These are phyloP conservation scores for Ceratobasidium sp. DNA, from an alignment of 1,284 basidiomycete species.

Conservation along the genomic window DNA sequence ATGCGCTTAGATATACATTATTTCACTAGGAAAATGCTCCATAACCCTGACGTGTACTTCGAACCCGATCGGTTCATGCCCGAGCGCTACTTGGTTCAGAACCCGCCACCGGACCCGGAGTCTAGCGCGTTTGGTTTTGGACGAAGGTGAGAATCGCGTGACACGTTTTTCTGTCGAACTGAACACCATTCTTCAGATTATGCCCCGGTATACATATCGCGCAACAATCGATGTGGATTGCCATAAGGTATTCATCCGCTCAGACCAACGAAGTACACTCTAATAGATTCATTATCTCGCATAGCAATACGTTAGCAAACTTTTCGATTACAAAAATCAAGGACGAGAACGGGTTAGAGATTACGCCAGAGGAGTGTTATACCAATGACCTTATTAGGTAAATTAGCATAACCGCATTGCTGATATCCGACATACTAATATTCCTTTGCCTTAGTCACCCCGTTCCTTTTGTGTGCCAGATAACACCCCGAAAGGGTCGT, in stretches of 20 bases:
- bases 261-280: no score
- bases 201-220: slow-evolving; percentile 36
- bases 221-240: slow-evolving; percentile 33
- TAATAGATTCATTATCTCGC: no score
- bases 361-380: slow-evolving; percentile 22
- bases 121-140: slow-evolving; percentile 23
- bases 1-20: background rate
- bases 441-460: slow-evolving; percentile 3
- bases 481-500: background rate
- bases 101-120: slow-evolving; percentile 60
- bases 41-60: slow-evolving; percentile 90
- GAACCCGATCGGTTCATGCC: slow-evolving; percentile 88
- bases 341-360: slow-evolving; percentile 17
- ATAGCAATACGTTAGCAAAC: slow-evolving; percentile 21
- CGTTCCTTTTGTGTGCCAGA: slow-evolving; percentile 13
- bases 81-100: slow-evolving; percentile 92
- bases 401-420: no score
- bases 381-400: slow-evolving; percentile 21
- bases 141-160: background rate
- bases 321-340: slow-evolving; percentile 15
- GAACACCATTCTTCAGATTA: background rate
- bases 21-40: slow-evolving; percentile 61
- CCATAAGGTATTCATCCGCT: no score
- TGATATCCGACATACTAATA: background rate
- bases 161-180: no score